Evolutionary conservation across 2,329 filamentous ascomycete genomes (phyloP).

Genomic region (Trichoderma koningiopsis): DNA sequence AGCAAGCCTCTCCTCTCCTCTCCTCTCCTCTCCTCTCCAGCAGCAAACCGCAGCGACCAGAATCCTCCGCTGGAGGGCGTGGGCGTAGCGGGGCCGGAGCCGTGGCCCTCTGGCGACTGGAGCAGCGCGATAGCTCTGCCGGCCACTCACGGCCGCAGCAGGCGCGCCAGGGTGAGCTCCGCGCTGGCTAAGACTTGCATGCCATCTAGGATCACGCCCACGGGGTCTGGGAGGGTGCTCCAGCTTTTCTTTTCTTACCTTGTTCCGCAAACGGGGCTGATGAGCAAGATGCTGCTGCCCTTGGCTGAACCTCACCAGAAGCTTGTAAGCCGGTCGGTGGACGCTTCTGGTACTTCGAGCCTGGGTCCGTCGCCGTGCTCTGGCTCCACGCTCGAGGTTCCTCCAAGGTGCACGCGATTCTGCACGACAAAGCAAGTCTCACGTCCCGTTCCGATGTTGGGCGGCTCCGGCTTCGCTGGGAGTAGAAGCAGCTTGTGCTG

Average conservation of each 20-base stretch:
- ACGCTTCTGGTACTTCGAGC: background rate
- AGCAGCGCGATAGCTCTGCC: background rate
- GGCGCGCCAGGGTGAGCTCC: constrained; percentile 10
- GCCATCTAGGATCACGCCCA: background rate
- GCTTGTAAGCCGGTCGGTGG: background rate
- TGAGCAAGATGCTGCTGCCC: background rate
- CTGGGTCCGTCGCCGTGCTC: background rate
- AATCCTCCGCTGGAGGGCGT: constrained; percentile 9
- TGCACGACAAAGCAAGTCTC: background rate
- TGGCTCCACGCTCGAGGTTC: background rate
- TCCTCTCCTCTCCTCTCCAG: background rate
- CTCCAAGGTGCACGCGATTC: background rate
- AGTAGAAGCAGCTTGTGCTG: background rate
- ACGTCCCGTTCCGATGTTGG: background rate
- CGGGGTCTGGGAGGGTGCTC: background rate
- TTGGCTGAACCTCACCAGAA: background rate
- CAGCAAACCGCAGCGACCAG: background rate
- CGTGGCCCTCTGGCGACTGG: background rate
- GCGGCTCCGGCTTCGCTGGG: constrained; percentile 1
- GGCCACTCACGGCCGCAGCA: background rate
- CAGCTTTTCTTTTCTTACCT: background rate
- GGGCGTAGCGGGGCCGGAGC: background rate
- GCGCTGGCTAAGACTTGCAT: constrained; percentile 2
- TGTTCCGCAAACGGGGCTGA: constrained; percentile 15
- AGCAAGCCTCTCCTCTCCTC: background rate